Percentiles rank a stretch among this genome's conserved stretches.
Evolutionary conservation across 495 filamentous ascomycete species (phyloP).

Genomic region (Neurospora intermedia): DNA sequence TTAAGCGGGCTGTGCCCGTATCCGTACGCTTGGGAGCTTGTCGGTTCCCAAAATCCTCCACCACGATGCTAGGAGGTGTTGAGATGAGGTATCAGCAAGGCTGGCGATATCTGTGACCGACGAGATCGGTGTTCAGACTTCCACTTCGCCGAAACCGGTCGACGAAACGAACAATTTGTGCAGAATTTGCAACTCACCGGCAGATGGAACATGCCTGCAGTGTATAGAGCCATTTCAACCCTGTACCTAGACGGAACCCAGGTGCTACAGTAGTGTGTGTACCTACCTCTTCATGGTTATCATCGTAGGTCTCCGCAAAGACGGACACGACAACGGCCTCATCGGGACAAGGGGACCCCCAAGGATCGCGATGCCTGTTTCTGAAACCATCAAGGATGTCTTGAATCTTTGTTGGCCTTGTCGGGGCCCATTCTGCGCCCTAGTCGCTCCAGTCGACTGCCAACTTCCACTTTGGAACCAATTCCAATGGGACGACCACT

Average conservation of each 20-base stretch:
- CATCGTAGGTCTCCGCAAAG: not conserved
- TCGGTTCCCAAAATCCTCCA: not conserved
- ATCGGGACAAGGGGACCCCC: not conserved
- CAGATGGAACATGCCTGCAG: not conserved
- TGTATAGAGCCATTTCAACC: not conserved
- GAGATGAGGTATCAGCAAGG: not conserved
- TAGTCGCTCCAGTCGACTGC: not conserved
- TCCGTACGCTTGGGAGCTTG: not conserved
- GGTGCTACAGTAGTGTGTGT: not conserved
- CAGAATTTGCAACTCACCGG: not conserved
- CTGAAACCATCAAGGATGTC: not conserved
- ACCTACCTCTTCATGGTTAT: not conserved
- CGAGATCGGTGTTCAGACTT: not conserved
- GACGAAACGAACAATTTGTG: not conserved
- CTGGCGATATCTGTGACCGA: not conserved
- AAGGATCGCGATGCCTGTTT: not conserved
- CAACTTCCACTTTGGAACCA: not conserved
- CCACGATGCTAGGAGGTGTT: not conserved
- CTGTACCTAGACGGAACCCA: not conserved
- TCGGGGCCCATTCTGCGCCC: not conserved
- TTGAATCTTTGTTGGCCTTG: not conserved
- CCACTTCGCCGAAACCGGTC: not conserved
- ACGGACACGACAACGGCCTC: not conserved
- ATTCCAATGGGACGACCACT: not conserved
- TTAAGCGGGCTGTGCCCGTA: not conserved